Base-by-base conservation (phyloP, 176 grass and related monocot genomes). In the Eleusine coracana region DNA sequence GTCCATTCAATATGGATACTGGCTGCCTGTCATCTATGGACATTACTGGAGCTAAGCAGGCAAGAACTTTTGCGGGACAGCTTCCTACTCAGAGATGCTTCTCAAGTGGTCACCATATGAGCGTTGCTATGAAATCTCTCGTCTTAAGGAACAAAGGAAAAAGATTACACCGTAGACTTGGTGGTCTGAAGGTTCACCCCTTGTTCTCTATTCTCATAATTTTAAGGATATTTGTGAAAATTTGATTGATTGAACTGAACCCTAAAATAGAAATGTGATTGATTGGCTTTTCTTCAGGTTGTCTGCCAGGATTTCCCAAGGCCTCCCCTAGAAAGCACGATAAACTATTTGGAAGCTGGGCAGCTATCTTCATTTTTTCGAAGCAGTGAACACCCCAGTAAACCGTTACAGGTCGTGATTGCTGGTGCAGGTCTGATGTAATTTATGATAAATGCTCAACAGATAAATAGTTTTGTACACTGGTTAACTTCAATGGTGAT, bases 301-400 rank as follows among this genome's bases (percentile, higher is more conserved):
- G 89, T 93, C 75, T 92, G 89, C 85, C 87, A 75, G 69, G 93
- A 96, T 74, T 90, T 84, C 64, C 89, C 91, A 70, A 96, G 93
- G 38, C 89, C 96, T 66, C 87, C 94, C 75, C 76, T 99, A 71
- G 91, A 93, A 40, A 93, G 73, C 76, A 96, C 92, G 41, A 59
- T 90, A 50, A 98, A 91, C 50, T 93, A 87, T 92, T 62, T 98
- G 67, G 96, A 98, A 90, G 96, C 96, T 63, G 92, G 90, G 27
- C 88, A 98, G 61, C 88, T 95, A 68, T 97, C 95, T 82, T 91
- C 90, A 40, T 86, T 76, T 77, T 94, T 97, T 61, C 54, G 79
- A 72, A 91, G 65, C 78, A 88, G 73, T 29, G 60, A 88, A 73
- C 82, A 74, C 0, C 96, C 91, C 66, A 90, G 60, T 88, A 93